Evolutionary conservation across 208 protist genomes (phyloP), one percentile per base, ranked within the genome.

Genomic region (Trypanosoma boissoni): DNA sequence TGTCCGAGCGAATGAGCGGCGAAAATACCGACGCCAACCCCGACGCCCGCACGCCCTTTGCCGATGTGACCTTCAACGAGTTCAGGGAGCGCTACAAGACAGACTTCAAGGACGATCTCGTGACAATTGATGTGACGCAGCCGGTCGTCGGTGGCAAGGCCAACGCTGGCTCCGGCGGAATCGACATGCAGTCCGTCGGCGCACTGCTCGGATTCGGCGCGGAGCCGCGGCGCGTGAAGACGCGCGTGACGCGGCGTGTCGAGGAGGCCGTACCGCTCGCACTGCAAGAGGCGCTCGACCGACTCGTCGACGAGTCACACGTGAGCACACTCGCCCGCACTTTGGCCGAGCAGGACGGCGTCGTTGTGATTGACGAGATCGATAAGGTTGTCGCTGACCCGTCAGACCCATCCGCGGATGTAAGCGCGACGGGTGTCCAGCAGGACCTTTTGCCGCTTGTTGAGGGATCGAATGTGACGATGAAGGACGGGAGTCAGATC

Each of bases 311-410:
- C 51, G 80, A 94, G 26, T 78, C 83, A n/a, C 68, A 75, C 6
- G 78, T 98, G n/a, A 88, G 83, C 58, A 80, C 88, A 23, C 68
- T 92, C 16, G 94, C 91, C 10, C 71, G 81, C 20, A 69, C 76
- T 6, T 58, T 95, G 36, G 76, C 87, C 10, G 93, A 98, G 72
- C 74, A 97, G 61, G 91, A 99, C 56, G 98, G 97, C 31, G 96
- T 99, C 43, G 96, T 99, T 8, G 98, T 99, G 63, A 97, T 99
- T 50, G 98, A 99, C 69, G 98, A 99, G 60, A 99, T 99, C 63
- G 98, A 99, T 80, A 99, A 99, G 80, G 98, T 96, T 14, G 89
- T 96, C 10, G 61, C 72, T 3, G 83, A 94, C 31, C 70, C 68
- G 16, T 67, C 68, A 20, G 77, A 68, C 56, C 58, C 49, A 6